Conservation (phyloP, 495 filamentous ascomycete genomes). For the Articulospora tetracladia region DNA sequence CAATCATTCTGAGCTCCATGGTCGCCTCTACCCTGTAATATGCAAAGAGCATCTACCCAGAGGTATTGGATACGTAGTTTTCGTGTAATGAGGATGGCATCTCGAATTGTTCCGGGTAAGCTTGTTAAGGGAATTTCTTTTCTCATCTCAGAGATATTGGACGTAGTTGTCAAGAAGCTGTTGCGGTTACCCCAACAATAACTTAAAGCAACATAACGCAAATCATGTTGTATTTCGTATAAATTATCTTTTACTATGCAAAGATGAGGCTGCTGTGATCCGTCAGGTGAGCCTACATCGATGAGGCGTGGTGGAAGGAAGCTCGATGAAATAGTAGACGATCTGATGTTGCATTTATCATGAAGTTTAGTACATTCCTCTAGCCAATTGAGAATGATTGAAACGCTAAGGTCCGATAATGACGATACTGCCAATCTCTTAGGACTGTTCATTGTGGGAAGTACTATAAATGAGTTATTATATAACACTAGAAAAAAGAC, state of each 20-base stretch:
- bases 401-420: background rate
- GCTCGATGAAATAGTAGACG: background rate
- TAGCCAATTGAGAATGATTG: background rate
- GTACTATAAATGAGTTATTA: background rate
- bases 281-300: conserved; percentile 1
- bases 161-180: background rate
- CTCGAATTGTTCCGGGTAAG: background rate
- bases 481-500: background rate
- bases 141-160: background rate
- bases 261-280: background rate
- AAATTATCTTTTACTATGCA: background rate
- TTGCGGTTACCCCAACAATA: background rate
- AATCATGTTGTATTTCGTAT: background rate
- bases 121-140: background rate
- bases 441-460: background rate
- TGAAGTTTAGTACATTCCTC: background rate
- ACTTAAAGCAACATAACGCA: background rate
- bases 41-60: conserved; percentile 6
- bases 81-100: background rate
- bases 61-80: background rate
- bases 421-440: background rate
- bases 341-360: background rate
- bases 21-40: background rate
- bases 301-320: background rate
- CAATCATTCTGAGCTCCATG: background rate